Evolutionary conservation across 441 rosid genomes (phyloP).

Genomic region (Gossypium davidsonii): DNA sequence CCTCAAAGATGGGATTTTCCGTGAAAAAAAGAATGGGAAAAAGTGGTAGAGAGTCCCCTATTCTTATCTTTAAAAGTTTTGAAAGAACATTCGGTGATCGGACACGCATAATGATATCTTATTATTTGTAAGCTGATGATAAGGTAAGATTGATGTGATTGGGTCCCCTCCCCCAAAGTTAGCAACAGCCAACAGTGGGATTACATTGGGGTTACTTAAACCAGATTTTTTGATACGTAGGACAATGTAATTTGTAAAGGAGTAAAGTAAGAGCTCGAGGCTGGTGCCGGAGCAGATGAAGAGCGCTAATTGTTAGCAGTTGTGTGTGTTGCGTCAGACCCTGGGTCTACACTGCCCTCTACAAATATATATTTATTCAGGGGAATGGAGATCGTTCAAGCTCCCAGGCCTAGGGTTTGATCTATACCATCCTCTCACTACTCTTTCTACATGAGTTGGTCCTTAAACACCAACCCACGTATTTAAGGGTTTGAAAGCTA

Average conservation of each 20-base stretch:
- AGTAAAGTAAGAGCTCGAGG: background rate
- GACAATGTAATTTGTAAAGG: background rate
- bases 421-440: background rate
- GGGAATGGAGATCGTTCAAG: background rate
- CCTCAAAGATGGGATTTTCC: too few species aligned
- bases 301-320: background rate
- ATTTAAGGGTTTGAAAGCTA: too few species aligned
- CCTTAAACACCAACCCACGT: too few species aligned
- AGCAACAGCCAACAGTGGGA: background rate
- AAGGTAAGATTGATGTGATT: too few species aligned
- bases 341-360: background rate
- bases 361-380: background rate
- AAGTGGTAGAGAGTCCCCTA: too few species aligned
- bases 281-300: background rate
- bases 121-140: too few species aligned
- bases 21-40: too few species aligned
- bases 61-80: too few species aligned
- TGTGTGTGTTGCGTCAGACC: background rate
- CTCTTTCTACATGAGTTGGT: background rate
- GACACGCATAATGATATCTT: too few species aligned
- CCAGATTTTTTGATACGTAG: background rate
- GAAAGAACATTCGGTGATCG: too few species aligned
- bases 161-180: background rate
- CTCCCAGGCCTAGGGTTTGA: background rate
- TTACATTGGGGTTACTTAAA: background rate